These are phyloP conservation scores for Delitschia confertaspora DNA, from an alignment of 495 filamentous ascomycete genomes.

Conservation along the genomic window DNA sequence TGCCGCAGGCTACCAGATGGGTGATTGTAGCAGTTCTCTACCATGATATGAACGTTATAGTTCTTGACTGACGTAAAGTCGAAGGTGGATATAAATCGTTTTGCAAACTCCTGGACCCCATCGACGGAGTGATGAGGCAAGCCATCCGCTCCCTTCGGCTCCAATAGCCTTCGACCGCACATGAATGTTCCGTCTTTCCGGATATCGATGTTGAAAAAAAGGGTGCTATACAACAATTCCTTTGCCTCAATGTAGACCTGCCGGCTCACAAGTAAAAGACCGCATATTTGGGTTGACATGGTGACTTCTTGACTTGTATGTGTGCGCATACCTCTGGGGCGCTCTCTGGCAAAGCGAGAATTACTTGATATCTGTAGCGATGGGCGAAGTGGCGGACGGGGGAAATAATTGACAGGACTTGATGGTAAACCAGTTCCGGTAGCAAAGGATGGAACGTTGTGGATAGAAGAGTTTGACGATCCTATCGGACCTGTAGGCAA, in stretches of 20 bases:
- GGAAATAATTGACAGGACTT: neutral
- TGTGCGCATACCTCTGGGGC: neutral
- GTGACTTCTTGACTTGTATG: neutral
- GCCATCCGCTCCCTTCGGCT: slow-evolving; percentile 17
- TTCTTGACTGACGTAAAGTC: slow-evolving; percentile 22
- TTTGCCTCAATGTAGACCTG: slow-evolving; percentile 17
- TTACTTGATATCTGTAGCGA: neutral
- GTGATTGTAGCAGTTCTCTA: slow-evolving; percentile 15
- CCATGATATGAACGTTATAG: slow-evolving; percentile 23
- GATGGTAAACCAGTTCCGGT: neutral
- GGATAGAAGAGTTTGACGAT: slow-evolving; percentile 11
- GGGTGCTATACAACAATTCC: slow-evolving; percentile 19
- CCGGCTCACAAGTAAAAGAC: slow-evolving; percentile 16
- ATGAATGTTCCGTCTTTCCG: slow-evolving; percentile 25
- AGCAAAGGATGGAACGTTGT: neutral
- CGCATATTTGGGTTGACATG: neutral
- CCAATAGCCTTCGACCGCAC: slow-evolving; percentile 20
- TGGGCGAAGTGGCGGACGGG: neutral
- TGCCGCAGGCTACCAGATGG: neutral
- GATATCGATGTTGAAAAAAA: slow-evolving; percentile 22
- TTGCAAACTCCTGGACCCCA: neutral
- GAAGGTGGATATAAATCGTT: slow-evolving; percentile 16
- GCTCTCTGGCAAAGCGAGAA: neutral
- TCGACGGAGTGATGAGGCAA: slow-evolving; percentile 5
- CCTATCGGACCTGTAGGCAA: slow-evolving; percentile 21